Percentiles rank a stretch among this genome's conserved stretches.
These are phyloP conservation scores for Sarocladiaceae sp. DNA, from an alignment of 2,329 filamentous ascomycete genomes.

Conservation along the genomic window DNA sequence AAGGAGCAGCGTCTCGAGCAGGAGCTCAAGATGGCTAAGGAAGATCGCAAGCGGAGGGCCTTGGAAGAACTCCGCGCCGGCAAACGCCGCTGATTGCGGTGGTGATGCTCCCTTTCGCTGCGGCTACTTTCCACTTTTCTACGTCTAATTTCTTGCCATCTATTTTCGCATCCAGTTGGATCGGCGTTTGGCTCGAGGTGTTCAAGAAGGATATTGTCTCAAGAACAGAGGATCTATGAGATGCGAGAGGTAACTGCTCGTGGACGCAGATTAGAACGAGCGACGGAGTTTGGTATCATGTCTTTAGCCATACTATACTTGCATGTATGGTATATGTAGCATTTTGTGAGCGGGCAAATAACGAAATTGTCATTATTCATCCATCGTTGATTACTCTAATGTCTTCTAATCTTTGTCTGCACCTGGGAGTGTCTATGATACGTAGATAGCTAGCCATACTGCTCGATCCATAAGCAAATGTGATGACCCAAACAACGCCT, in stretches of 20 bases:
- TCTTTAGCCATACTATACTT: background rate
- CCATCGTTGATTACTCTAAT: background rate
- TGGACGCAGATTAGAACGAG: background rate
- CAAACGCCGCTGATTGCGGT: constrained; percentile 21
- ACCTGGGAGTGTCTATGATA: too few species aligned
- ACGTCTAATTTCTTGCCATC: background rate
- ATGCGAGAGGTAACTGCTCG: too few species aligned
- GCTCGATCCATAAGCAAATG: background rate
- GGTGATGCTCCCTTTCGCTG: background rate
- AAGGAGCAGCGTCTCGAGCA: constrained; percentile 60
- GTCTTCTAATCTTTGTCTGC: background rate
- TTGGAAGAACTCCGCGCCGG: constrained; percentile 29
- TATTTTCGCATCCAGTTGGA: background rate
- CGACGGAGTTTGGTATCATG: constrained; percentile 3
- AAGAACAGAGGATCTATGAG: too few species aligned
- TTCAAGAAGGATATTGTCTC: background rate
- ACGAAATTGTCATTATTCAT: background rate
- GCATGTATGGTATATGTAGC: background rate
- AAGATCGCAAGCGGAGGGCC: constrained; percentile 44
- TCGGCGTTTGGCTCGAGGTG: constrained; percentile 1
- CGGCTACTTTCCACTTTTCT: background rate
- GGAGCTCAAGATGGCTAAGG: constrained; percentile 58
- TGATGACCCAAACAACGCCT: background rate
- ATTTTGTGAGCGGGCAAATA: constrained; percentile 1
- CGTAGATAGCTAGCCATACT: too few species aligned